A percentile compares a stretch with the other conserved stretches of the same genome.
These are phyloP conservation scores for Linanthus parryae DNA, from an alignment of 148 eudicot species.

Conservation along the genomic window DNA sequence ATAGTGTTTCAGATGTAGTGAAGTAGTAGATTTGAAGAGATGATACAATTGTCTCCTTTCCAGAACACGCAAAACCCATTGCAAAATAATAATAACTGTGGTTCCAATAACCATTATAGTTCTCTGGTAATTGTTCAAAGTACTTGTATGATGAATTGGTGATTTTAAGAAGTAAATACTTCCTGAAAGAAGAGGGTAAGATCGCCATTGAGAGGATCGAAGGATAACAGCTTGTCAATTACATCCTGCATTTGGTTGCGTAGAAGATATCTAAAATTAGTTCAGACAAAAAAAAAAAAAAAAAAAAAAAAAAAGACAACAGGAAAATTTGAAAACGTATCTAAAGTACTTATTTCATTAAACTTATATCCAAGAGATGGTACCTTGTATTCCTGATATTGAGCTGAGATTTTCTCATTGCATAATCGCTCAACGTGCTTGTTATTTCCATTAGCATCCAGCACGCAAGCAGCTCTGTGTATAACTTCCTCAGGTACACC, in stretches of 20 bases:
- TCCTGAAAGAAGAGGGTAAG: slow-evolving; percentile 53
- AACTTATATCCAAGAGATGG: slow-evolving; percentile 4
- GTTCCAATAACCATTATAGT: no score
- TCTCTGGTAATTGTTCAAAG: no score
- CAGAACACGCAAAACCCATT: no score
- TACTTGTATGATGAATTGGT: background rate
- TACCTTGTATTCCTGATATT: slow-evolving; percentile 83
- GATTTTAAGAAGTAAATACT: slow-evolving; percentile 23
- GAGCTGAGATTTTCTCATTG: slow-evolving; percentile 44
- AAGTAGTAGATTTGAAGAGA: no score
- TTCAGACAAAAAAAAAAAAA: no score
- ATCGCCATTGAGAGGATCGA: slow-evolving; percentile 64
- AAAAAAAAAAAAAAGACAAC: background rate
- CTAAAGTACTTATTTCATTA: background rate
- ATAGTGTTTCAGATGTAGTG: no score
- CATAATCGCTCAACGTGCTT: slow-evolving; percentile 47
- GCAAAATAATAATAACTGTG: no score
- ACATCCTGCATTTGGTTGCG: slow-evolving; percentile 52
- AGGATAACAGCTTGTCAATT: slow-evolving; percentile 64
- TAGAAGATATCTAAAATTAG: background rate
- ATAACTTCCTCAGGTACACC: slow-evolving; percentile 77
- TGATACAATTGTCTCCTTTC: no score
- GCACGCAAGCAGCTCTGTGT: slow-evolving; percentile 58
- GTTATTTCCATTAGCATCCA: slow-evolving; percentile 40
- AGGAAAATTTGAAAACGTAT: background rate